Percentiles rank a stretch among this genome's conserved stretches.
Evolutionary conservation across 2,329 filamentous ascomycete genomes (phyloP).

Genomic region (Aureobasidium sp.): DNA sequence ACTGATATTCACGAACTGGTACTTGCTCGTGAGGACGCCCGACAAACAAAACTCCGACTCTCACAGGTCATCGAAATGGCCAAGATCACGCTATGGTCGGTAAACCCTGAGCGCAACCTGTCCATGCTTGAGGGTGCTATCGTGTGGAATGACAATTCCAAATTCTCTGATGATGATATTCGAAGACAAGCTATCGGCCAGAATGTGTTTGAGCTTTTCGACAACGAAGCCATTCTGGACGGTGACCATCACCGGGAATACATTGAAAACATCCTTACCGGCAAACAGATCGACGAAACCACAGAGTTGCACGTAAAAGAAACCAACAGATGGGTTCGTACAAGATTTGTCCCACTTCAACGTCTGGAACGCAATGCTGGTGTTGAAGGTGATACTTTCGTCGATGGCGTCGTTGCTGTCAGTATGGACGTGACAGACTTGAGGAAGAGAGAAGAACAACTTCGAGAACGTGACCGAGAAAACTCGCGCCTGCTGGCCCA

Average conservation of each 20-base stretch:
- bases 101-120: slow-evolving; percentile 52
- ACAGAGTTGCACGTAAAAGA: slow-evolving; percentile 52
- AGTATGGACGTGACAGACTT: slow-evolving; percentile 71
- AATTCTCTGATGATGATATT: neutral
- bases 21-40: slow-evolving; percentile 56
- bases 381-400: slow-evolving; percentile 41
- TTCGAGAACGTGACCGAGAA: slow-evolving; percentile 54
- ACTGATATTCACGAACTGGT: slow-evolving; percentile 72
- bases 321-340: slow-evolving; percentile 59
- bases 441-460: slow-evolving; percentile 53
- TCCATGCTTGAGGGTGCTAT: slow-evolving; percentile 63
- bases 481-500: slow-evolving; percentile 64
- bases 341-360: slow-evolving; percentile 58
- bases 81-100: slow-evolving; percentile 65
- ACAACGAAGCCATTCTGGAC: slow-evolving; percentile 22
- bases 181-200: slow-evolving; percentile 18
- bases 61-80: slow-evolving; percentile 66
- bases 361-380: slow-evolving; percentile 47
- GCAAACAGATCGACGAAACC: slow-evolving; percentile 50
- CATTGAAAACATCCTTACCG: slow-evolving; percentile 57
- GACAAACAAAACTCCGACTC: slow-evolving; percentile 59
- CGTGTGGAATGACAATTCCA: slow-evolving; percentile 27
- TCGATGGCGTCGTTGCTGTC: slow-evolving; percentile 69
- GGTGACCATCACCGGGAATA: slow-evolving; percentile 43
- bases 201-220: slow-evolving; percentile 57